Evolutionary conservation across 805 yeast species (phyloP), one percentile per base, ranked within the genome.

Genomic region (Yamadazyma scolyti): DNA sequence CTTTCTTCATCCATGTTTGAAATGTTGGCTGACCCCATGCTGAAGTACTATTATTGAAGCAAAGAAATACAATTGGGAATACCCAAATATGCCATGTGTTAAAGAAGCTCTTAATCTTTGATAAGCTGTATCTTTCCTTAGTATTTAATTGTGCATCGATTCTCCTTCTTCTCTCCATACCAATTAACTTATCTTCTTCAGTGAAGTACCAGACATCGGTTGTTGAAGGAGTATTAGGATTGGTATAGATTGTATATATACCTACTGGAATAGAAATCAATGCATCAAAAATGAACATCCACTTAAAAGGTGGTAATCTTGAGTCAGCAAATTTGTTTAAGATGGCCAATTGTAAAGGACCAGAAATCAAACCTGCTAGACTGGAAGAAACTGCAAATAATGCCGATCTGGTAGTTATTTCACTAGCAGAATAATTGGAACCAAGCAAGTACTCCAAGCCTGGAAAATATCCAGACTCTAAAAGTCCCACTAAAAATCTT

Each of bases 401-500:
- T 2, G 62, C 46, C 5, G 61, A 48, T 26, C 65, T 31, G 23
- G 49, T 52, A n/a, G 56, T 41, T 23, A 58, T 35, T 28, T 58
- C 64, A n/a, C 28, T 32, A 3, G 50, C 45, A 6, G 50, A 37
- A 30, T 55, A 55, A 33, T 52, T 49, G 12, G 54, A 48, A n/a
- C 63, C 63, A 6, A 58, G 45, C 27, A 76, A 53, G 42, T 73
- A 77, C 43, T 78, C 82, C 34, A 76, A 64, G 12, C 75, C 77
- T 4, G 87, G 82, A 47, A 71, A 71, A 42, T 62, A 70, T 0
- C 75, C 76, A 9, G 70, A 56, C 34, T 72, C 77, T 9, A 58
- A 43, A 16, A 73, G 47, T 1, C 77, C 79, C 16, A 68, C 34
- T 4, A 67, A 36, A 23, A 69, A 59, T 37, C 71, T 36, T 6